Conservation (phyloP, 331 rosid genomes). For the Stylosanthes scabra region DNA sequence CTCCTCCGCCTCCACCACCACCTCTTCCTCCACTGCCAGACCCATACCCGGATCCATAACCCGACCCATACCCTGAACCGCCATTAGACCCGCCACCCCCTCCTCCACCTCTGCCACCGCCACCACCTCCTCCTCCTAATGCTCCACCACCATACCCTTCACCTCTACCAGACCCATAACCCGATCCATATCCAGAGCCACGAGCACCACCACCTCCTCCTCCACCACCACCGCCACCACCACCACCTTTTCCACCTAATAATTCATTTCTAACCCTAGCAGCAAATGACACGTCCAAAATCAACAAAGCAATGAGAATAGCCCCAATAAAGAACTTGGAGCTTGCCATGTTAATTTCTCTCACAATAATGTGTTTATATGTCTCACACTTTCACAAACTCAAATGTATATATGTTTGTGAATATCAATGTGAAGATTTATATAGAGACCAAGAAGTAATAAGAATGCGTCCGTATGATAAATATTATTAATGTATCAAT, state of each 20-base stretch:
- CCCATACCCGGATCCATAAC: conserved; percentile 63
- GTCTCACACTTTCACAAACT: neutral
- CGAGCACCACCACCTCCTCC: conserved; percentile 43
- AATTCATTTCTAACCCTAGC: conserved; percentile 49
- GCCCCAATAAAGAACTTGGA: conserved; percentile 56
- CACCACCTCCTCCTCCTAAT: conserved; percentile 46
- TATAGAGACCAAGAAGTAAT: neutral
- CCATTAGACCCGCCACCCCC: conserved; percentile 48
- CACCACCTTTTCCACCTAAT: conserved; percentile 30
- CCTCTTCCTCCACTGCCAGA: conserved; percentile 61
- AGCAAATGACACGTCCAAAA: conserved; percentile 69
- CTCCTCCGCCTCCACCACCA: conserved; percentile 55
- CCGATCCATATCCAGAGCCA: conserved; percentile 61
- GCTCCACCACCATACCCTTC: conserved; percentile 59
- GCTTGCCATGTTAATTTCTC: conserved; percentile 51
- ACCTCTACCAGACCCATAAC: conserved; percentile 73
- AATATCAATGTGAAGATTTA: neutral
- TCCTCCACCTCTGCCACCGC: conserved; percentile 51
- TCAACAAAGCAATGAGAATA: conserved; percentile 64
- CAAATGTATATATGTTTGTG: conserved; percentile 15
- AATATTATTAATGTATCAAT: neutral
- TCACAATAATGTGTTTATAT: neutral
- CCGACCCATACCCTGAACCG: conserved; percentile 50
- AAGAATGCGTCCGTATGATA: neutral
- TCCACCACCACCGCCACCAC: conserved; percentile 38